A percentile compares a stretch with the other conserved stretches of the same genome.
phyloP scores from a whole-genome alignment of 164 flowering plant genomes.

The Dillenia suffruticosa region DNA sequence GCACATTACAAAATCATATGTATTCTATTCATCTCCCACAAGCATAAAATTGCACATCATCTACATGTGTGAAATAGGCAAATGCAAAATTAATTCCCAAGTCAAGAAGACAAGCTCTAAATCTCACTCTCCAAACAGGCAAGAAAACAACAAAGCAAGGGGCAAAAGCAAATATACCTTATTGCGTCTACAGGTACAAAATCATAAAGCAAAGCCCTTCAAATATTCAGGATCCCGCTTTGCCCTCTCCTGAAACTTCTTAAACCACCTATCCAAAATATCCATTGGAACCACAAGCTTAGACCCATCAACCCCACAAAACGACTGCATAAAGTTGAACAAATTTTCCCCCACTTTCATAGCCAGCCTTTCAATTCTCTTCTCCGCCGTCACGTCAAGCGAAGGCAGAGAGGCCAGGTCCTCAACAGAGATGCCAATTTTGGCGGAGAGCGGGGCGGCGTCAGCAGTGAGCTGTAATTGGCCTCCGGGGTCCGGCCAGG shows the following conservation, averaged over 20 bases:
- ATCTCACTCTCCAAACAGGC: too few relatives aligned
- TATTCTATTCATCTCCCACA: too few relatives aligned
- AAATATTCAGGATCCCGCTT: slow-evolving; percentile 88
- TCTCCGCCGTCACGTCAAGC: slow-evolving; percentile 63
- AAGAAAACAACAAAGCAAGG: too few relatives aligned
- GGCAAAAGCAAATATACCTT: too few relatives aligned
- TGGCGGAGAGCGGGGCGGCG: slow-evolving; percentile 64
- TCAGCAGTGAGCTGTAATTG: slow-evolving; percentile 52
- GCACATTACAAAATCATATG: too few relatives aligned
- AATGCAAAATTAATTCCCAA: too few relatives aligned
- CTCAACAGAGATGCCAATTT: slow-evolving; percentile 92
- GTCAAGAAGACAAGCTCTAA: too few relatives aligned
- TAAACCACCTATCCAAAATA: slow-evolving; percentile 94
- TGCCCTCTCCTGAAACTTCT: slow-evolving; percentile 92
- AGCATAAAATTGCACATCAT: too few relatives aligned
- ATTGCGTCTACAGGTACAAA: too few relatives aligned
- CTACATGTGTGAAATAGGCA: too few relatives aligned
- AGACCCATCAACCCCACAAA: slow-evolving; percentile 86
- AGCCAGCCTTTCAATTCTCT: slow-evolving; percentile 71
- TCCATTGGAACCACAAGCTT: slow-evolving; percentile 88
- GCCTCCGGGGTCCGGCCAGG: slow-evolving; percentile 84
- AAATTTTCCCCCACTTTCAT: slow-evolving; percentile 93
- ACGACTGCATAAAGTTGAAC: slow-evolving; percentile 98
- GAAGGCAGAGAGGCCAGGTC: slow-evolving; percentile 69
- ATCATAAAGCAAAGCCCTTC: slow-evolving; percentile 70